These are phyloP conservation scores for Vigna trinervia DNA, from an alignment of 306 rosid species.

Conservation along the genomic window DNA sequence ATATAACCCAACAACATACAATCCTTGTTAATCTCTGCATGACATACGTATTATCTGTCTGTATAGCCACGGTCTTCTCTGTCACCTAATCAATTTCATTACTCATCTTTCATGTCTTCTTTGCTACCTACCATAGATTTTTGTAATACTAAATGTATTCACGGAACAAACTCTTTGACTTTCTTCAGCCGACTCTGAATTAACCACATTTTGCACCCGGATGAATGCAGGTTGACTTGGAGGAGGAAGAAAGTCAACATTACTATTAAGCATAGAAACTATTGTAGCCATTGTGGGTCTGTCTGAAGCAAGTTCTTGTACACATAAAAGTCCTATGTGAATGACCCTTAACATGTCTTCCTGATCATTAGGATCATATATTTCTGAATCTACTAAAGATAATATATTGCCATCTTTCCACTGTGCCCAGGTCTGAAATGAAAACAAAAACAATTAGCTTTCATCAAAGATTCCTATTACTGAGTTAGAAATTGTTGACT, in stretches of 20 bases:
- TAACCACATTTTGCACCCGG: neutral
- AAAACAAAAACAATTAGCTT: neutral
- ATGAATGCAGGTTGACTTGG: slow-evolving; percentile 45
- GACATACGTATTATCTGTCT: too few species aligned
- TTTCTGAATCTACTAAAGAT: slow-evolving; percentile 20
- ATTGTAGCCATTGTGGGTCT: slow-evolving; percentile 42
- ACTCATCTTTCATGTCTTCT: too few species aligned
- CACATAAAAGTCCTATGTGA: slow-evolving; percentile 51
- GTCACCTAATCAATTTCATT: too few species aligned
- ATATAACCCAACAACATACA: too few species aligned
- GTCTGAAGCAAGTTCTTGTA: slow-evolving; percentile 43
- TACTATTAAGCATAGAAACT: slow-evolving; percentile 47
- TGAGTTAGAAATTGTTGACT: neutral
- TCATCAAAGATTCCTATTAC: neutral
- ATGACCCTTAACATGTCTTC: slow-evolving; percentile 34
- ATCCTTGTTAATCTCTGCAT: too few species aligned
- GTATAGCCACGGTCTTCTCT: too few species aligned
- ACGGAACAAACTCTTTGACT: neutral
- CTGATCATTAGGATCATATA: neutral
- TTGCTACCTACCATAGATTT: neutral
- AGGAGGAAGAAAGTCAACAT: slow-evolving; percentile 37
- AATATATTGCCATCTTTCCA: slow-evolving; percentile 30
- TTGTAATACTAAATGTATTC: slow-evolving; percentile 10
- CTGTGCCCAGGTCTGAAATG: slow-evolving; percentile 41
- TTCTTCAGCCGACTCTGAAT: neutral